Evolutionary conservation across 2,329 filamentous ascomycete genomes (phyloP), one percentile per base, ranked within the genome.

Genomic region (Colletotrichum theobromicola): DNA sequence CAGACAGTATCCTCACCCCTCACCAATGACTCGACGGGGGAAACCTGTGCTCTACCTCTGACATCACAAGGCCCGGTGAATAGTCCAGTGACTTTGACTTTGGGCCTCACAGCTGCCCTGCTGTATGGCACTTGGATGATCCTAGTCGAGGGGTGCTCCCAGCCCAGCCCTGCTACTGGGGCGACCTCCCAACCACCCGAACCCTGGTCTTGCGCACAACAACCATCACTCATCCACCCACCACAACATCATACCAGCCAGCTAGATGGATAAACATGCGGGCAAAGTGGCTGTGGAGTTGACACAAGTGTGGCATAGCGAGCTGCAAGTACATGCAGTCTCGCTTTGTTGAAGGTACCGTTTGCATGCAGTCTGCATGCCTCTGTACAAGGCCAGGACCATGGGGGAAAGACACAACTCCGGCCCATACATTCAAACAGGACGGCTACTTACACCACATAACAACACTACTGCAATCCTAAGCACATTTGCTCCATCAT

Each of bases 191-290:
- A 74, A 74, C 35, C 64, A 55, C 70, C 73, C 57, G 32, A 65
- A 16, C 69, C 64, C 35, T 58, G 28, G 58, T 35, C 28, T 30
- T 58, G 50, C 58, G 32, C 63, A 73, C 55, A 46, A 21, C 72
- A 58, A 42, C 69, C 57, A 30, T 75, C 72, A 75, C 55, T 69
- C 64, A 75, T 70, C 70, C 70, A 69, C 61, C 18, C 58, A 53
- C 72, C 61, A 74, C 72, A 71, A 37, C 35, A 30, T 60, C 24
- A 37, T 34, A 15, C 18, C 35, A 50, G 35, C 42, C 18, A 65
- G 46, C 65, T 30, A 32, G 37, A 46, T 60, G 35, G 60, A 64
- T 63, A 67, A 42, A 63, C 24, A 55, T 30, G 30, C 42, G 28
- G 58, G 21, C 16, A 9, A 58, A 13, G 35, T 37, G 64, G 63